phyloP scores from a whole-genome alignment of 331 rosid genomes.

The Telfairia occidentalis region DNA sequence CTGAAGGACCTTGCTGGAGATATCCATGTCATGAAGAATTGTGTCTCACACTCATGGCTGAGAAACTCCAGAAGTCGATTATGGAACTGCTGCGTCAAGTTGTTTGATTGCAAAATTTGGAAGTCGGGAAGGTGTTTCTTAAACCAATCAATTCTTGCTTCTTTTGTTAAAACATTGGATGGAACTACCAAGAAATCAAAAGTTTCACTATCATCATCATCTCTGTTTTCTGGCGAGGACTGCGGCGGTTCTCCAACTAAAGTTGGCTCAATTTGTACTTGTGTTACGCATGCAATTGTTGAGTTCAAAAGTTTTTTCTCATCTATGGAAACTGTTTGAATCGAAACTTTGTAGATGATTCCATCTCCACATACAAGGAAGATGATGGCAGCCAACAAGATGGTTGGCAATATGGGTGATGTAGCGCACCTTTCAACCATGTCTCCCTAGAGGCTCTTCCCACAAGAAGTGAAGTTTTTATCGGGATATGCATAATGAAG shows the following conservation, averaged over 20 bases:
- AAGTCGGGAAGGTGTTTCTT: slow-evolving; percentile 29
- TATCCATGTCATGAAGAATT: slow-evolving; percentile 80
- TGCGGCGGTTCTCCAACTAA: neutral
- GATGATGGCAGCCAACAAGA: slow-evolving; percentile 27
- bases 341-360: slow-evolving; percentile 14
- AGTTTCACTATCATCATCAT: slow-evolving; percentile 14
- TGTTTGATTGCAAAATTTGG: slow-evolving; percentile 49
- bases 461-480: slow-evolving; percentile 10
- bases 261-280: slow-evolving; percentile 16
- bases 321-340: neutral
- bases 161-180: slow-evolving; percentile 28
- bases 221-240: slow-evolving; percentile 26
- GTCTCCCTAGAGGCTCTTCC: slow-evolving; percentile 6
- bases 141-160: slow-evolving; percentile 58
- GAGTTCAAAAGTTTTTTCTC: slow-evolving; percentile 2
- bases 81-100: slow-evolving; percentile 33
- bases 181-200: slow-evolving; percentile 30
- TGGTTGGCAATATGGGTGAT: slow-evolving; percentile 18
- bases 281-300: slow-evolving; percentile 10
- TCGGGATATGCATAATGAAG: slow-evolving; percentile 3
- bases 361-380: slow-evolving; percentile 22
- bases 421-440: slow-evolving; percentile 27
- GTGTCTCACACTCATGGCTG: slow-evolving; percentile 39
- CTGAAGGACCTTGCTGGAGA: slow-evolving; percentile 41
- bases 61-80: slow-evolving; percentile 39